phyloP scores from a whole-genome alignment of 2,329 filamentous ascomycete genomes.

The Colletotrichum spaethianum region DNA sequence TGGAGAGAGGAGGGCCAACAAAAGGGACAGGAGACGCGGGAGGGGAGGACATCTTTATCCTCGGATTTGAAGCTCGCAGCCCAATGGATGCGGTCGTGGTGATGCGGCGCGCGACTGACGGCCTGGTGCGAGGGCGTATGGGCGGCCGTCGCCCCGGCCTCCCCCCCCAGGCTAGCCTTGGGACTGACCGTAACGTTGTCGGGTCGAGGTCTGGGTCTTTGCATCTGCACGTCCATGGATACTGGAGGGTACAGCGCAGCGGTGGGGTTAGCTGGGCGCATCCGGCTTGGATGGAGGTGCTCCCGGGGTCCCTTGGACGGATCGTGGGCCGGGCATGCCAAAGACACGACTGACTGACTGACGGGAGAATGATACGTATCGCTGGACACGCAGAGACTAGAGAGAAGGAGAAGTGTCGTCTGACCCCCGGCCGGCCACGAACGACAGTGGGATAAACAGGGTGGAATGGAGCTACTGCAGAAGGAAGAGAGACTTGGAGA shows the following conservation, averaged over 20 bases:
- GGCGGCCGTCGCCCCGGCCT: conserved; percentile 11
- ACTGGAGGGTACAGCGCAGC: conserved; percentile 29
- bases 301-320: conserved; percentile 27
- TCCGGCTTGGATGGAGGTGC: conserved; percentile 24
- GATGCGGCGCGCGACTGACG: conserved; percentile 42
- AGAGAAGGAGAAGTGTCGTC: not conserved
- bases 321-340: conserved; percentile 29
- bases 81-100: conserved; percentile 41
- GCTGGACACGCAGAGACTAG: not conserved
- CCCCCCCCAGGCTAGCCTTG: conserved; percentile 9
- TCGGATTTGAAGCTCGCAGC: conserved; percentile 34
- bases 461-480: conserved; percentile 15
- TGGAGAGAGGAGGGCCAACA: conserved; percentile 39
- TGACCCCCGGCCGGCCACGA: not conserved
- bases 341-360: not conserved
- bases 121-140: conserved; percentile 8
- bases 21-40: conserved; percentile 34
- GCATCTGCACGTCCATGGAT: conserved; percentile 2
- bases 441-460: not conserved
- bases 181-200: conserved; percentile 26
- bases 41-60: conserved; percentile 42
- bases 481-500: conserved; percentile 2
- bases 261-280: conserved; percentile 28
- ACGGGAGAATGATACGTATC: not conserved
- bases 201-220: conserved; percentile 17